Base-by-base conservation (phyloP, 371 early-diverging fungal species). In the Mortierella sp. region DNA sequence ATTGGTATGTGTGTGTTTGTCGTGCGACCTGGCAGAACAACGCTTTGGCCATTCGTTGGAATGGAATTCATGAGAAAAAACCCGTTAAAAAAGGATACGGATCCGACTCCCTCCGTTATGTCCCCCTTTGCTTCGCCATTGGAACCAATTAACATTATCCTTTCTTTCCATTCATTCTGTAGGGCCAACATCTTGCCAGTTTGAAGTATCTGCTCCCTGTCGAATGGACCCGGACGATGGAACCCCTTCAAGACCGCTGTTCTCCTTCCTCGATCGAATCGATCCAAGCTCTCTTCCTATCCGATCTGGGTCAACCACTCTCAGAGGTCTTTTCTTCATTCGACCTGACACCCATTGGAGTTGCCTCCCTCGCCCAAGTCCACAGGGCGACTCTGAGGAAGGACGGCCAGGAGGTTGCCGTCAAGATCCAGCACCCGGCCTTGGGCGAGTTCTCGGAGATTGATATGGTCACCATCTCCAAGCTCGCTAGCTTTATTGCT, bases 351-450 rank as follows among this genome's bases (percentile, higher is more conserved):
- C 97, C 97, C 0, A 80, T 96, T 6, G 97, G 97, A 11, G 94
- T 94, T 0, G 97, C 97, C 7, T 95, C 95, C 1, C 85, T 96
- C 58, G 96, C 96, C 0, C 96, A 96, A 61, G 96, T 96, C 3
- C 96, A 96, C 72, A 87, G 88, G 22, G 96, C 95, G 0, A 87
- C 80, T 40, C 83, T 95, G 19, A 79, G 87, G 41, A 6, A 58
- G 16, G 69, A 81, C 31, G 92, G 88, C 6, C 80, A 88, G 13
- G 89, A 88, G 43, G 97, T 97, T 1, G 98, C 98, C 1, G 95
- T 98, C 77, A 98, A 98, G 85, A 82, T 97, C 41, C 98, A 98
- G 79, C 97, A 98, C 77, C 96, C 95, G 0, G 86, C 89, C 47
- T 85, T 98, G 39, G 90, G 93, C 24, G 88, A 91, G 37, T 93